These are phyloP conservation scores for Carex scoparia DNA, from an alignment of 176 grass and related monocot genomes.

Conservation along the genomic window DNA sequence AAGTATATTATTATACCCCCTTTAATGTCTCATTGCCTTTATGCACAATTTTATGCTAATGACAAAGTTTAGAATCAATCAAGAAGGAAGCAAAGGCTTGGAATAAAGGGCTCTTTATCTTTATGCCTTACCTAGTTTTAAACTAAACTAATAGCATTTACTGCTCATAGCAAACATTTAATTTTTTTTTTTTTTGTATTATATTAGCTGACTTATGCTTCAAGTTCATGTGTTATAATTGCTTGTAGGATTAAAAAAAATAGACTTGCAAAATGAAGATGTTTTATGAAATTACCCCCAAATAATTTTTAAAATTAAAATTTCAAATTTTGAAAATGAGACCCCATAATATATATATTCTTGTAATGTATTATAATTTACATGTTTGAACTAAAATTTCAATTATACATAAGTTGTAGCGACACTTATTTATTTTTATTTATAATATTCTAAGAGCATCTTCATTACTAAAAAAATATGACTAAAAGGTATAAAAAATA, in stretches of 20 bases:
- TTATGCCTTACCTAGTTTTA: conserved; percentile 12
- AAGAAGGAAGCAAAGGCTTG: conserved; percentile 22
- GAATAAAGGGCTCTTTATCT: conserved; percentile 15
- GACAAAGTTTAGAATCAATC: conserved; percentile 29
- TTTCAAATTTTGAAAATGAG: not conserved
- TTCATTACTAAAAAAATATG: too few relatives aligned
- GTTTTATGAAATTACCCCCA: too few relatives aligned
- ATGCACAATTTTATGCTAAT: conserved; percentile 13
- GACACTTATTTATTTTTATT: too few relatives aligned
- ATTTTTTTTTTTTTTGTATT: not conserved
- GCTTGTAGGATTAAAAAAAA: too few relatives aligned
- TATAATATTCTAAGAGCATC: too few relatives aligned
- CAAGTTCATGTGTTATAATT: not conserved
- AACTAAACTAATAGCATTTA: not conserved
- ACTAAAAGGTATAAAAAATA: too few relatives aligned
- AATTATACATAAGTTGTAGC: too few relatives aligned
- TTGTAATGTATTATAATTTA: too few relatives aligned
- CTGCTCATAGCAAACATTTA: not conserved
- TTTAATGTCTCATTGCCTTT: conserved; percentile 16
- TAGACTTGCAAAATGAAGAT: too few relatives aligned
- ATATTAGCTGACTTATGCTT: not conserved
- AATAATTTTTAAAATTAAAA: not conserved
- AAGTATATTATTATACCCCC: conserved; percentile 13
- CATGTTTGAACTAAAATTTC: too few relatives aligned
- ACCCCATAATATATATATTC: too few relatives aligned